phyloP scores from a whole-genome alignment of 225 moss, liverwort and hornwort species.

The Straminergon stramineum region DNA sequence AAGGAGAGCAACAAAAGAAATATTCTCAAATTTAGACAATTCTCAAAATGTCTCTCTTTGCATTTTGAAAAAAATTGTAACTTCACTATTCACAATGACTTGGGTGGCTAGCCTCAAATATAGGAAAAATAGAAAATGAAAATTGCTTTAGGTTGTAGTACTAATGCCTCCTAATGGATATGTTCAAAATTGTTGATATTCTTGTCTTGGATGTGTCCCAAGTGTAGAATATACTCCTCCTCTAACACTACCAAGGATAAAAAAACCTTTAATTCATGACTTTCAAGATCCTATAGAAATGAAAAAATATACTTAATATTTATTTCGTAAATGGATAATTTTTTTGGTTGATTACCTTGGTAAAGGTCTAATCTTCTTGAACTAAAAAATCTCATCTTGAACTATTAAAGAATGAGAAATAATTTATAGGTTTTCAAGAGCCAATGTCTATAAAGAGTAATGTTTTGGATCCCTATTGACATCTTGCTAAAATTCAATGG shows the following conservation, averaged over 20 bases:
- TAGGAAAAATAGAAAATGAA: background rate
- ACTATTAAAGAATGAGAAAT: background rate
- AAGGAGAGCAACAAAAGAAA: background rate
- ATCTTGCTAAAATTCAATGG: background rate
- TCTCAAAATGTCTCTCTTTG: rapidly evolving
- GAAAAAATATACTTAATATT: background rate
- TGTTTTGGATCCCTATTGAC: background rate
- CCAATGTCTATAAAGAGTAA: rapidly evolving
- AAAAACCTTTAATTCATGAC: background rate
- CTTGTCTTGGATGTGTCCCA: background rate
- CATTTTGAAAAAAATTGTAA: background rate
- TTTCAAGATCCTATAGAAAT: rapidly evolving
- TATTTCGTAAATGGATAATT: background rate
- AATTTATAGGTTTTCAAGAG: background rate
- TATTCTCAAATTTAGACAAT: background rate
- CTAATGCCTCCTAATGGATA: no score
- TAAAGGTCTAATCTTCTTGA: background rate
- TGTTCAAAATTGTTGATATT: background rate
- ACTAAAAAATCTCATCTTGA: background rate
- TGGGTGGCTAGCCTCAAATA: background rate
- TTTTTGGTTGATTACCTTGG: background rate
- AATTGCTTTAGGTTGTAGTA: background rate
- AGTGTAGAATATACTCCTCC: background rate
- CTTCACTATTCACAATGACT: background rate
- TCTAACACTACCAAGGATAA: no score